phyloP scores from a whole-genome alignment of 495 filamentous ascomycete genomes.

The Xylona heveae region DNA sequence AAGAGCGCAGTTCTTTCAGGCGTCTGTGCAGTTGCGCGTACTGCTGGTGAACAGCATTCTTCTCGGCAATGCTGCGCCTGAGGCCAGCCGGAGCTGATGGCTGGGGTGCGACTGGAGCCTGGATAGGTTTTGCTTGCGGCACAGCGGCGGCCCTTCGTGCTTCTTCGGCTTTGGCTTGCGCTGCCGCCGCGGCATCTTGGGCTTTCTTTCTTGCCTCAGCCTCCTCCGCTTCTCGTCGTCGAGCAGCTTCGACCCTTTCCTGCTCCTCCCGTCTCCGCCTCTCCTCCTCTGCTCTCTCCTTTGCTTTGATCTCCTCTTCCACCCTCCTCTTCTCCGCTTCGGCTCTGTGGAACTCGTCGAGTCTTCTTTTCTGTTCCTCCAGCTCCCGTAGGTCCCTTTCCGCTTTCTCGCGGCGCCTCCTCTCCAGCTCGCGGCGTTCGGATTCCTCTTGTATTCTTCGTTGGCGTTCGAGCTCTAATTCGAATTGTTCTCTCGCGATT shows the following conservation, averaged over 20 bases:
- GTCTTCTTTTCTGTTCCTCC: conserved; percentile 22
- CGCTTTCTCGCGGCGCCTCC: conserved; percentile 15
- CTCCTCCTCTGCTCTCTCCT: conserved; percentile 17
- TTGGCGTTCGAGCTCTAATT: conserved; percentile 13
- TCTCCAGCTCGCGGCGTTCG: conserved; percentile 6
- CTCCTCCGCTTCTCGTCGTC: conserved; percentile 17
- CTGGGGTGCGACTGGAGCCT: conserved; percentile 1
- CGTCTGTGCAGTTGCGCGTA: conserved; percentile 50
- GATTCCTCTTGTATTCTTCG: conserved; percentile 14
- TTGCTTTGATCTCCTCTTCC: conserved; percentile 16
- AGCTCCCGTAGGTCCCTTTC: conserved; percentile 20
- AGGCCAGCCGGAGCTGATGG: conserved; percentile 1
- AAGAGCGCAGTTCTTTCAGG: conserved; percentile 49
- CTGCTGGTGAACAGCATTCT: conserved; percentile 26
- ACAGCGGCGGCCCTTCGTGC: background rate
- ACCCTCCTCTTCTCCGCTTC: conserved; percentile 21
- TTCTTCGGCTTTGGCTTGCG: background rate
- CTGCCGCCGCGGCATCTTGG: conserved; percentile 10
- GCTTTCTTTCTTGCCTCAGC: conserved; percentile 17
- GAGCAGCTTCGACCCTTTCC: conserved; percentile 9
- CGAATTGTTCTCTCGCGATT: conserved; percentile 1
- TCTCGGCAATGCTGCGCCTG: too few relatives aligned
- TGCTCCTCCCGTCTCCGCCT: conserved; percentile 7
- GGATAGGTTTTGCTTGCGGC: background rate
- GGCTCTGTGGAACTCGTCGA: too few relatives aligned